phyloP scores from a whole-genome alignment of 2,329 filamentous ascomycete species.

The Exophiala sideris region DNA sequence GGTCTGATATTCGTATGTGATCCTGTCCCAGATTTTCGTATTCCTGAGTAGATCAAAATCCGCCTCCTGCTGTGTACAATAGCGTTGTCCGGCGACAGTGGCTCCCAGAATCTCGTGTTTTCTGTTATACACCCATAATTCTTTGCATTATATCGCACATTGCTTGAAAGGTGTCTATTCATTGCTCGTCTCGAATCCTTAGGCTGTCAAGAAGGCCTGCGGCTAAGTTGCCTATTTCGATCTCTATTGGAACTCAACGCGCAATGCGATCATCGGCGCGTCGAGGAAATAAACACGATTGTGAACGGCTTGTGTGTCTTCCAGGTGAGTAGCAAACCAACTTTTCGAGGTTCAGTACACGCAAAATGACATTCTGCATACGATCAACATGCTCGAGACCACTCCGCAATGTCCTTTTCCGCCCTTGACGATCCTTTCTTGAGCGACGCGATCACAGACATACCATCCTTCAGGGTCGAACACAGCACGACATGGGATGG shows the following conservation, averaged over 20 bases:
- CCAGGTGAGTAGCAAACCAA: no score
- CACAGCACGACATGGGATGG: constrained; percentile 19
- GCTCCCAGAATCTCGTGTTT: no score
- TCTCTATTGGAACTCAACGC: not conserved
- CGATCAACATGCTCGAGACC: constrained; percentile 5
- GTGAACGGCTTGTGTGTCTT: not conserved
- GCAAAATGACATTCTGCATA: constrained; percentile 45
- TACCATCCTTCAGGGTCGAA: not conserved
- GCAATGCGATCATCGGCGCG: not conserved
- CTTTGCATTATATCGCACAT: no score
- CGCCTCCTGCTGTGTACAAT: no score
- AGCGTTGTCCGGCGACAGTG: no score
- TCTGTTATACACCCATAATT: no score
- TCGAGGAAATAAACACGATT: not conserved
- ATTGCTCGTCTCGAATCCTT: no score
- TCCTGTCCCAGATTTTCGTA: no score
- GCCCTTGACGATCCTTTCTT: constrained; percentile 12
- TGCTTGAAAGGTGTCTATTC: no score
- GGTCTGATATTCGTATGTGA: no score
- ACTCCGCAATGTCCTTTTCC: constrained; percentile 9
- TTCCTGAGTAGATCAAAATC: no score
- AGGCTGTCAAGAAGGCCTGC: not conserved
- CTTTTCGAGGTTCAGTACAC: constrained; percentile 63
- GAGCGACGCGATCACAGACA: not conserved
- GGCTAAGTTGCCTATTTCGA: constrained; percentile 1